phyloP scores from a whole-genome alignment of 1,284 basidiomycete genomes.

The Phenoliferia sp. region DNA sequence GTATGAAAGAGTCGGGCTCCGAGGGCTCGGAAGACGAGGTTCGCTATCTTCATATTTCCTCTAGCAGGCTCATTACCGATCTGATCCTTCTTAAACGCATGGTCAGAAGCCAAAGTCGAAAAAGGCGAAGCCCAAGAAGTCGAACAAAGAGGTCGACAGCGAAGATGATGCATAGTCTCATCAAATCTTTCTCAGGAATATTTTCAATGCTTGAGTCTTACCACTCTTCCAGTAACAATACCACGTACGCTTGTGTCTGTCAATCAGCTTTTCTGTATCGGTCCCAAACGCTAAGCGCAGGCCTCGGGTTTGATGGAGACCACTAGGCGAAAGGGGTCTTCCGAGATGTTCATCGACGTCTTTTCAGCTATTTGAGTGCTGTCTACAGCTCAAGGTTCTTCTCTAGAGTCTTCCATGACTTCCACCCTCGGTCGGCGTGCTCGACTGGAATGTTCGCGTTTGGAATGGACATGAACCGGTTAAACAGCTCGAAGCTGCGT shows the following conservation, averaged over 20 bases:
- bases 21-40: conserved; percentile 12
- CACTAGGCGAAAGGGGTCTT: neutral
- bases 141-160: neutral
- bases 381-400: conserved; percentile 1
- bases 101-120: conserved; percentile 1
- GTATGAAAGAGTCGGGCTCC: conserved; percentile 10
- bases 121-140: neutral
- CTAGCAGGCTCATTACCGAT: neutral
- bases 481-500: conserved; percentile 19
- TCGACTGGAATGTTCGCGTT: neutral
- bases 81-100: neutral
- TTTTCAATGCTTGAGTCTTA: neutral
- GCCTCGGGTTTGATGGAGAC: neutral
- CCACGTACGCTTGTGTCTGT: neutral
- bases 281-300: too few relatives aligned
- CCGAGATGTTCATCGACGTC: neutral
- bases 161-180: neutral
- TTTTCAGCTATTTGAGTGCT: neutral
- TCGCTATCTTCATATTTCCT: neutral
- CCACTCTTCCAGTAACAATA: neutral
- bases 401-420: conserved; percentile 10
- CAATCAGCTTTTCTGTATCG: too few relatives aligned
- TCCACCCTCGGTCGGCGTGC: conserved; percentile 11
- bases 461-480: conserved; percentile 8
- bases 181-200: neutral